Base-by-base conservation (phyloP, 192 early-diverging fungal genomes). In the Geranomyces michiganensis region DNA sequence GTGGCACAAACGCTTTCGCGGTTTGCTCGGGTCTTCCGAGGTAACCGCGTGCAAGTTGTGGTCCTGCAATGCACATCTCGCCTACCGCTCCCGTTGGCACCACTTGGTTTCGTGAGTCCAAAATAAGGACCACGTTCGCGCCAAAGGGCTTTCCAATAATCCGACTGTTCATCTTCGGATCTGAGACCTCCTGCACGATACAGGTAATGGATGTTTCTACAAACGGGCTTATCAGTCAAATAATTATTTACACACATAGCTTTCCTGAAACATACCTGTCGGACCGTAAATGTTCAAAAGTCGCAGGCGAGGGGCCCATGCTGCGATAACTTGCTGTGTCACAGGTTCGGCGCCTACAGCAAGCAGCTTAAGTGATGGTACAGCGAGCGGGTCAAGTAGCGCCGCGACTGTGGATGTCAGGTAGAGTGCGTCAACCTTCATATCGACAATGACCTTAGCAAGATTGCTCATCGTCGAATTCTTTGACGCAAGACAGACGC, bases 31-130 rank as follows among this genome's bases (percentile, higher is more conserved):
- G 72, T 3, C 71, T 56, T 24, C 81, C 83, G 43, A 87, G 29
- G 63, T 87, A 87, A 14, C 85, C 85, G 3, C 13, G 44, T 0
- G 73, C 49, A 21, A 87, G 80, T 7, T 76, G 67, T 13, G 62
- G 14, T 0, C 85, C 85, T 21, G 74, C 81, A 49, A 87, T 73
- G 59, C 51, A 70, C 0, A 87, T 31, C 62, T 86, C 69, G 0
- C 85, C 85, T 4, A 61, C 29, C 15, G 30, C 71, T 29, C 85
- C 85, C 49, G 62, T 33, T 9, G 80, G 82, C 0, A 87, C 77
- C 0, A 64, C 59, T 1, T 59, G 14, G 59, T 59, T 36, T 24
- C 70, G 7, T 19, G 56, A 30, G 58, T 82, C 80, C 32, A 82
- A 59, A 15, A 82, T 63, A 60, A 70, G 79, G 29, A 43, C 31